phyloP scores from a whole-genome alignment of 176 grass and related monocot genomes.

The Rhynchospora breviuscula region DNA sequence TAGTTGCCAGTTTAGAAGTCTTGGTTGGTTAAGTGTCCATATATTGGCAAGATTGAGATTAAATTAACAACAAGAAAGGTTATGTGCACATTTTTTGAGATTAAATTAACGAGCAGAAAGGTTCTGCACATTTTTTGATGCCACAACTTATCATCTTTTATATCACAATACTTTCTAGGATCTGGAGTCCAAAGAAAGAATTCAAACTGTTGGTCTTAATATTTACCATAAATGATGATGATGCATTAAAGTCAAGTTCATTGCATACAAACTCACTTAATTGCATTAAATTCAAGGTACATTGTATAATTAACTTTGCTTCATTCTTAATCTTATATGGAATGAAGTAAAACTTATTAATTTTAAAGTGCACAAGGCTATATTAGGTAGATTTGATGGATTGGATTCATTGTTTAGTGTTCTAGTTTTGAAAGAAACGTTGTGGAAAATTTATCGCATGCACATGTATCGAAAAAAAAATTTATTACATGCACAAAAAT shows the following conservation, averaged over 20 bases:
- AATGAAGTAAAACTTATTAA: background rate
- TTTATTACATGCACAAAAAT: background rate
- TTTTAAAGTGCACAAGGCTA: background rate
- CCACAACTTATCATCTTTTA: background rate
- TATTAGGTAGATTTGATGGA: background rate
- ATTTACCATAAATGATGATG: background rate
- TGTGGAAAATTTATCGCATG: background rate
- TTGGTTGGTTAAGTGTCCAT: background rate
- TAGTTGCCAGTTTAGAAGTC: too few species aligned
- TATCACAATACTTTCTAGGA: background rate
- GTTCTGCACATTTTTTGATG: background rate
- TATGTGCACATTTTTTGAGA: background rate
- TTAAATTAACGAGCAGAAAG: background rate
- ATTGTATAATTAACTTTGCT: background rate
- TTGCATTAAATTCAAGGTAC: too few species aligned
- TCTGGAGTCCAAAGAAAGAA: background rate
- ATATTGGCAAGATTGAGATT: too few species aligned
- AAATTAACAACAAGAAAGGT: background rate
- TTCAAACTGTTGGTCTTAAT: background rate
- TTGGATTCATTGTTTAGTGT: background rate
- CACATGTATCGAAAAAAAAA: background rate
- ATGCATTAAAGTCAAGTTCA: background rate
- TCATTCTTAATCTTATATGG: background rate
- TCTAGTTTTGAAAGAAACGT: background rate
- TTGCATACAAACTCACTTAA: background rate